These are phyloP conservation scores for Mycena haematopus DNA, from an alignment of 768 basidiomycete species.

Conservation along the genomic window DNA sequence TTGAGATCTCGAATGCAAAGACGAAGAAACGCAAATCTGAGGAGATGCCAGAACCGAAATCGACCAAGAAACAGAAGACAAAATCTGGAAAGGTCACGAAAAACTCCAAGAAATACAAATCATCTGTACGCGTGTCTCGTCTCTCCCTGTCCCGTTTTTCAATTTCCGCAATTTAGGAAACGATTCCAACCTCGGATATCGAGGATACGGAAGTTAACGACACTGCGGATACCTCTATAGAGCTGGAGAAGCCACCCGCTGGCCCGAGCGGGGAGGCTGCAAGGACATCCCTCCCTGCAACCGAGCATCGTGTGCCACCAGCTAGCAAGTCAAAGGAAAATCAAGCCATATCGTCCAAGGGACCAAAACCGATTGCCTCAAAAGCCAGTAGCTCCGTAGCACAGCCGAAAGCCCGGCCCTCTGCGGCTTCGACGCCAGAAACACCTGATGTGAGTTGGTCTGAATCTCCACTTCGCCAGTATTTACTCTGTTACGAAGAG, in stretches of 20 bases:
- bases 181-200: slow-evolving; percentile 48
- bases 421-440: slow-evolving; percentile 9
- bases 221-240: slow-evolving; percentile 4
- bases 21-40: slow-evolving; percentile 24
- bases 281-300: slow-evolving; percentile 4
- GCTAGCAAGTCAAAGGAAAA: slow-evolving; percentile 11
- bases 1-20: background rate
- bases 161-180: slow-evolving; percentile 32
- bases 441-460: slow-evolving; percentile 1
- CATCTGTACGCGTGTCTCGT: slow-evolving; percentile 38
- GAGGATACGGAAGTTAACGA: slow-evolving; percentile 33
- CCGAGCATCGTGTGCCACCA: background rate
- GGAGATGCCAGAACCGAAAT: slow-evolving; percentile 17
- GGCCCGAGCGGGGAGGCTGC: slow-evolving; percentile 1
- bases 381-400: slow-evolving; percentile 8
- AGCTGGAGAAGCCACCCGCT: slow-evolving; percentile 4
- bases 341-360: background rate
- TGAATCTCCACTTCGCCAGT: background rate
- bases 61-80: slow-evolving; percentile 22
- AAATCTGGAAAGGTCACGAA: slow-evolving; percentile 17
- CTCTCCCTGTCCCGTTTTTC: background rate
- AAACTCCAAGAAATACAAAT: slow-evolving; percentile 43
- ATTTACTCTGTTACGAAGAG: slow-evolving; percentile 38
- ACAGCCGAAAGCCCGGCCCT: slow-evolving; percentile 12
- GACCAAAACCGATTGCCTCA: background rate